Conservation (phyloP, 2,329 filamentous ascomycete genomes). For the Thielaviopsis populi region DNA sequence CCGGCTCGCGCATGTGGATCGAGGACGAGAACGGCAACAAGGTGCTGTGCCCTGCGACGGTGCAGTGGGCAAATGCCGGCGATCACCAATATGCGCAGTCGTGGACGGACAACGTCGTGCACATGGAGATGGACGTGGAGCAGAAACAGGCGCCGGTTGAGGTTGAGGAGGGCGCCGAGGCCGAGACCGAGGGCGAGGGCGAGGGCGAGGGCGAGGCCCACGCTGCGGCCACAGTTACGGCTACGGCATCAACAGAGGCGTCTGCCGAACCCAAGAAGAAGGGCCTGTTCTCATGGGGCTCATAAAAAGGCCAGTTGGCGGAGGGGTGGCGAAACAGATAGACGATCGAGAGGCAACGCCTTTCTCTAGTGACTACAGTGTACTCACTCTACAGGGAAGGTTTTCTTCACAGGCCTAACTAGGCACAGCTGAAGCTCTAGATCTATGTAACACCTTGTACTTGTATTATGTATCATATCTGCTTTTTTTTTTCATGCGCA, state of each 20-base stretch:
- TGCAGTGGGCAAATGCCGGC: conserved; percentile 37
- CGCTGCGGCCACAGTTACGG: conserved; percentile 15
- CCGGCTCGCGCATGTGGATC: conserved; percentile 34
- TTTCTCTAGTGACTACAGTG: neutral
- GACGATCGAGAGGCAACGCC: neutral
- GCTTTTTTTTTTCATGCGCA: conserved; percentile 5
- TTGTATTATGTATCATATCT: conserved; percentile 17
- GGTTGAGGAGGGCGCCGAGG: conserved; percentile 15
- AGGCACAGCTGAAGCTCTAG: neutral
- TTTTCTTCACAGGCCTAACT: neutral
- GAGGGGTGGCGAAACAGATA: neutral
- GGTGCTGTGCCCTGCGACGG: conserved; percentile 28
- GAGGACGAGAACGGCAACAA: conserved; percentile 17
- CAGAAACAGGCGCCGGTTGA: conserved; percentile 7
- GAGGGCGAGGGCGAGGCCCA: conserved; percentile 19
- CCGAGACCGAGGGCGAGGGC: conserved; percentile 20
- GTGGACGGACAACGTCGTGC: conserved; percentile 41
- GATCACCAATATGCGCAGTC: conserved; percentile 32
- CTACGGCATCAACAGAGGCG: conserved; percentile 6
- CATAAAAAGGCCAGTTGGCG: neutral
- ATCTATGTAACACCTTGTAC: conserved; percentile 16
- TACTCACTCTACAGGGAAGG: conserved; percentile 3
- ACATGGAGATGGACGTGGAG: conserved; percentile 24
- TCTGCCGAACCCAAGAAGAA: conserved; percentile 12
- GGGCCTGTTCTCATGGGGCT: conserved; percentile 7